phyloP scores from a whole-genome alignment of 331 rosid genomes.

The Quercus tomentella region DNA sequence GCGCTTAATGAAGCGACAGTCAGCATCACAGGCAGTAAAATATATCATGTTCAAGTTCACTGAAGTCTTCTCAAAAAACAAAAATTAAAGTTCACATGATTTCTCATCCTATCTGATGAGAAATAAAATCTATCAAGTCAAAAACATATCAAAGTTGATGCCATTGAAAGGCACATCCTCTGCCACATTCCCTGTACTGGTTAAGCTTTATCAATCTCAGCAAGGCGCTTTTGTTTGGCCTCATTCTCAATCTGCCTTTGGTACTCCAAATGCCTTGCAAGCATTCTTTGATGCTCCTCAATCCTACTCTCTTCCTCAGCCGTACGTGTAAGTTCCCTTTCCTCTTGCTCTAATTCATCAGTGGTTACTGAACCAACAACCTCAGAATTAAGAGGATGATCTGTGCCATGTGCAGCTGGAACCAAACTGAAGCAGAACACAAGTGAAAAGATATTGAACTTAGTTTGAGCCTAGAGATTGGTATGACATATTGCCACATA shows the following conservation, averaged over 20 bases:
- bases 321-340: not conserved
- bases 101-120: not conserved
- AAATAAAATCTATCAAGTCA: not conserved
- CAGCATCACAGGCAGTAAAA: too few species aligned
- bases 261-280: not conserved
- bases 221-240: not conserved
- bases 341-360: not conserved
- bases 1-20: too few species aligned
- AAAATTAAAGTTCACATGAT: not conserved
- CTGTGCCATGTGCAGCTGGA: not conserved
- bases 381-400: not conserved
- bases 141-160: not conserved
- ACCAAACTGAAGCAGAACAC: not conserved
- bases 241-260: not conserved
- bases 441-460: not conserved
- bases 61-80: too few species aligned
- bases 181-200: not conserved
- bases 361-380: not conserved
- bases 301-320: not conserved
- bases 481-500: not conserved
- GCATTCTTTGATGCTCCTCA: not conserved
- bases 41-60: not conserved
- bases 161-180: not conserved
- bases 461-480: too few species aligned
- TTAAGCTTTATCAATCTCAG: not conserved